A percentile compares a stretch with the other conserved stretches of the same genome.
Conservation (phyloP, 805 yeast species). For the Wickerhamomyces canadensis region DNA sequence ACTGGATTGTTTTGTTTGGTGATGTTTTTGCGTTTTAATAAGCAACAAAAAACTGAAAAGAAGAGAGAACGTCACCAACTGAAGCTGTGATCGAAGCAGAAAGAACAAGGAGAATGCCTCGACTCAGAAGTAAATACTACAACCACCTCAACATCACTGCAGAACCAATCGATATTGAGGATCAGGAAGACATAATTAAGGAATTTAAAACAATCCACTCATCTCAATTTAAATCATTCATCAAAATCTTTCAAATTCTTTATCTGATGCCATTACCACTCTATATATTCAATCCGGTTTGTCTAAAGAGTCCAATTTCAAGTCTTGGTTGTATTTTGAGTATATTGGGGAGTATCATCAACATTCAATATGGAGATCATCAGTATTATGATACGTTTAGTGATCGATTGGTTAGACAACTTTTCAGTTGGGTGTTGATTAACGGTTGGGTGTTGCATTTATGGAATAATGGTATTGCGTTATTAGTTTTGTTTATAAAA, state of each 20-base stretch:
- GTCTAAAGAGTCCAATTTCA: slow-evolving; percentile 3
- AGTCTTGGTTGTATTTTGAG: too few species aligned
- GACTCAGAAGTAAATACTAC: background rate
- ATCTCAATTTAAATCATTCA: background rate
- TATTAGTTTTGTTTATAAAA: background rate
- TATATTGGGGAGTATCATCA: too few species aligned
- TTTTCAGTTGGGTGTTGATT: too few species aligned
- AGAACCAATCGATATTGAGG: background rate
- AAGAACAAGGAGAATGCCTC: background rate
- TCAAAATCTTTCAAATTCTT: slow-evolving; percentile 1
- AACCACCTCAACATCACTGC: background rate
- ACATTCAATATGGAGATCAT: too few species aligned
- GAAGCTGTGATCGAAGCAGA: too few species aligned
- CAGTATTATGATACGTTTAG: too few species aligned
- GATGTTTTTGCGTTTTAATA: too few species aligned
- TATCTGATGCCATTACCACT: slow-evolving; percentile 3
- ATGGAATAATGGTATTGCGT: background rate
- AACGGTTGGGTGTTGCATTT: background rate
- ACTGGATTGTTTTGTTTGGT: too few species aligned
- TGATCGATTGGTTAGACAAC: too few species aligned
- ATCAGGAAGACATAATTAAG: slow-evolving; percentile 1
- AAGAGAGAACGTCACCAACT: too few species aligned
- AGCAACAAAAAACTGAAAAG: too few species aligned
- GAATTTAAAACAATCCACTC: background rate
- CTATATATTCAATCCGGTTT: background rate